Percentiles rank a stretch among this genome's conserved stretches.
phyloP scores from a whole-genome alignment of 345 rosid genomes.

The Populus deltoides region DNA sequence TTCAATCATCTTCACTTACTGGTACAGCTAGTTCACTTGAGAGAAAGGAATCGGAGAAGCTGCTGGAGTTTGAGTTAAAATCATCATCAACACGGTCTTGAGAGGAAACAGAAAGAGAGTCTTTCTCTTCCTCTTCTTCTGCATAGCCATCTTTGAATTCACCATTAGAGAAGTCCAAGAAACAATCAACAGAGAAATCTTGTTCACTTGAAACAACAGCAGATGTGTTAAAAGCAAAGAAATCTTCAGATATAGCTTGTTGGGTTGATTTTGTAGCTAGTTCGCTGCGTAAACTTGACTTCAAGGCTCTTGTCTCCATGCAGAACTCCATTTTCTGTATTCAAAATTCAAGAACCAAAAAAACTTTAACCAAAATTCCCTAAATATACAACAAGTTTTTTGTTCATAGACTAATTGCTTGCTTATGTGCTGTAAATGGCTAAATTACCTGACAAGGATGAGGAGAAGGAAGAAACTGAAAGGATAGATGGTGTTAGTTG shows the following conservation, averaged over 20 bases:
- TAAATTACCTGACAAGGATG: constrained; percentile 25
- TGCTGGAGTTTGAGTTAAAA: constrained; percentile 28
- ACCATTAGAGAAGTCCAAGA: constrained; percentile 56
- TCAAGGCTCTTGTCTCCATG: constrained; percentile 61
- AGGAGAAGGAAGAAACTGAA: not conserved
- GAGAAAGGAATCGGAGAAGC: constrained; percentile 26
- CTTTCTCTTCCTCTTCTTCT: constrained; percentile 31
- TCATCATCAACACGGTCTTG: constrained; percentile 37
- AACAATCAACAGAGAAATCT: constrained; percentile 69
- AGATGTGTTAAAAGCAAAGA: constrained; percentile 10
- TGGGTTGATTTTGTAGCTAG: constrained; percentile 26
- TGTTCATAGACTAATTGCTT: not conserved
- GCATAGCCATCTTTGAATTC: constrained; percentile 24
- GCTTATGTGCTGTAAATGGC: not conserved
- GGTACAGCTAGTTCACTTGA: constrained; percentile 38
- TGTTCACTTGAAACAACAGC: constrained; percentile 39
- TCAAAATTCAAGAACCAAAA: constrained; percentile 1
- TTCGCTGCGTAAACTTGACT: constrained; percentile 53
- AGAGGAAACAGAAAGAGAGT: constrained; percentile 41
- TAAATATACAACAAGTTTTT: not conserved
- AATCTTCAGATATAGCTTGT: constrained; percentile 38
- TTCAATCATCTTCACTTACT: constrained; percentile 13
- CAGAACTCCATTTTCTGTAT: constrained; percentile 36
- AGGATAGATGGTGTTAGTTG: constrained; percentile 13
- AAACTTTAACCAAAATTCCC: not conserved